Conservation (phyloP, 2,329 filamentous ascomycete species). For the Pseudocercospora musae region DNA sequence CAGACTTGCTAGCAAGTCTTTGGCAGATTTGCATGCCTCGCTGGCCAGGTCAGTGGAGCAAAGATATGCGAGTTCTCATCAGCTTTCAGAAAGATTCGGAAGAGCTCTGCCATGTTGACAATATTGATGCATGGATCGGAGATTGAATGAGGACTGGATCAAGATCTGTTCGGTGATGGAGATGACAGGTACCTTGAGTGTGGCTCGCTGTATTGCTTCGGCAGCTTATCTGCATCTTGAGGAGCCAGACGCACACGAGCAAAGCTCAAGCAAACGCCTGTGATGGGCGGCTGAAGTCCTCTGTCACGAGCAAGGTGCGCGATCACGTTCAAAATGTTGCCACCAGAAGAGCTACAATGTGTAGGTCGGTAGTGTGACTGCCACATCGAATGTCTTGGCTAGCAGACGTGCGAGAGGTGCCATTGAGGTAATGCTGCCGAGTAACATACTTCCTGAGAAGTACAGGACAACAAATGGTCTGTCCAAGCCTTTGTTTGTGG, state of each 20-base stretch:
- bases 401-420: slow-evolving; percentile 15
- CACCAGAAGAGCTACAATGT: slow-evolving; percentile 47
- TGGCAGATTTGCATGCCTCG: slow-evolving; percentile 38
- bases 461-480: slow-evolving; percentile 27
- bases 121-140: slow-evolving; percentile 38
- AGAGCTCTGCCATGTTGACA: slow-evolving; percentile 9
- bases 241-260: slow-evolving; percentile 39
- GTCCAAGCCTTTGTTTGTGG: neutral
- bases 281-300: slow-evolving; percentile 25
- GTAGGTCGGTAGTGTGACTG: slow-evolving; percentile 29
- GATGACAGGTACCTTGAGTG: slow-evolving; percentile 31
- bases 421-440: slow-evolving; percentile 15
- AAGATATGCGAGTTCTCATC: slow-evolving; percentile 10
- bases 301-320: slow-evolving; percentile 42
- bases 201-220: slow-evolving; percentile 39
- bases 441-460: slow-evolving; percentile 23
- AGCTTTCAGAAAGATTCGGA: slow-evolving; percentile 9
- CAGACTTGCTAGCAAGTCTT: slow-evolving; percentile 50
- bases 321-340: slow-evolving; percentile 39
- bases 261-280: slow-evolving; percentile 41
- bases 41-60: slow-evolving; percentile 14
- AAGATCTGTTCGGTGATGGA: slow-evolving; percentile 45
- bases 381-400: slow-evolving; percentile 12
- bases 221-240: slow-evolving; percentile 26
- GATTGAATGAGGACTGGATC: slow-evolving; percentile 35